Base-by-base conservation (phyloP, 2,329 filamentous ascomycete species). In the Exophiala calicioides region DNA sequence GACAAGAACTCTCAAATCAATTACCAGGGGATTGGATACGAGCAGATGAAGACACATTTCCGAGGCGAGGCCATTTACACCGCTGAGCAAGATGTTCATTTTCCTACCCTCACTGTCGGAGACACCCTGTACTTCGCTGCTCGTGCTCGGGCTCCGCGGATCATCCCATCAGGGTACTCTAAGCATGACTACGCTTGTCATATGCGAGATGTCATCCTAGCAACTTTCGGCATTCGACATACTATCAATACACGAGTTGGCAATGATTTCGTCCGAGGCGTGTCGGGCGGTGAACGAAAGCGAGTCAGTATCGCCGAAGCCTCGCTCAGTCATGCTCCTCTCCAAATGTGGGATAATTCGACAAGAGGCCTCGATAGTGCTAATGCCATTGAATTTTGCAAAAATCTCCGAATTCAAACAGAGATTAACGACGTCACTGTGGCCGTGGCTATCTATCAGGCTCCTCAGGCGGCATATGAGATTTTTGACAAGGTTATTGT, bases 401-500 rank as follows among this genome's bases (percentile, higher is more conserved):
- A 76, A 52, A 69, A 77, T 0, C 59, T 84, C 9, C 67, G 77
- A 31, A 59, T 75, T 3, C 70, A 70, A 0, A 68, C 78, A 3
- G 71, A 80, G 33, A 60, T 81, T 26, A 64, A 65, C 12, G 73
- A 74, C 12, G 71, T 66, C 8, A 70, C 75, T 4, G 84, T 86
- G 1, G 86, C 82, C 1, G 90, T 86, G 0, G 88, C 87, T 4
- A 73, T 90, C 3, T 86, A 90, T 60, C 84, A 86, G 63, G 83
- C 83, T 1, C 81, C 82, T 43, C 81, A 86, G 61, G 79, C 78
- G 15, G 85, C 86, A 50, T 86, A 85, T 59, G 75, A 82, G 53
- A 71, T 86, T 23, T 87, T 90, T 78, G 87, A 93, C 64, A 90
- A 90, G 66, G 86, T 90, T 2, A 65, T 90, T 39, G 80, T 90